Conservation (phyloP, 345 rosid species). For the Salix arbutifolia region DNA sequence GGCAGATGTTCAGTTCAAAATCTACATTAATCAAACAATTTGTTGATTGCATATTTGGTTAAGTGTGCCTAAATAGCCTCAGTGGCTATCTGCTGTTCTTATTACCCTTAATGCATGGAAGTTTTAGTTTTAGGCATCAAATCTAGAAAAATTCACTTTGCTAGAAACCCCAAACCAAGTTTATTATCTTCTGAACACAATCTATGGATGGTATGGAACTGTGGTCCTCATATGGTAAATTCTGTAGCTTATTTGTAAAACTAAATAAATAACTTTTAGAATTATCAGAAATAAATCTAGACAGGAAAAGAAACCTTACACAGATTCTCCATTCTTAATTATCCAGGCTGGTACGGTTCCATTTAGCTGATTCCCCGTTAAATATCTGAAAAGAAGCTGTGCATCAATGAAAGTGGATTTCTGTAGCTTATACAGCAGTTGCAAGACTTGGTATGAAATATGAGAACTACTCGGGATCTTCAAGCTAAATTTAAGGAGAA, state of each 20-base stretch:
- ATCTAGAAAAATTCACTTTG: too few species aligned
- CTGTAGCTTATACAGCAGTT: not conserved
- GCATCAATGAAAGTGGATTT: not conserved
- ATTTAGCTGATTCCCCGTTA: not conserved
- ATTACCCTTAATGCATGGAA: not conserved
- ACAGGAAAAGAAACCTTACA: not conserved
- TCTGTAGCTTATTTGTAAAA: too few species aligned
- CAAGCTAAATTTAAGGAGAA: not conserved
- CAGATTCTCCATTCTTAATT: not conserved
- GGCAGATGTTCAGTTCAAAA: too few species aligned
- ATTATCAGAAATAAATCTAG: too few species aligned
- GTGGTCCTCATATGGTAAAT: too few species aligned
- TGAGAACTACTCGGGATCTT: not conserved
- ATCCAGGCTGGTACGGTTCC: not conserved
- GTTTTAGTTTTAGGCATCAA: too few species aligned
- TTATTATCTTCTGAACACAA: too few species aligned
- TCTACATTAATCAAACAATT: too few species aligned
- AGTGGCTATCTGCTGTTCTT: not conserved
- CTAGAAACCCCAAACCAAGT: too few species aligned
- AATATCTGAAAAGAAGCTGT: not conserved
- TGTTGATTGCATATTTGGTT: conserved; percentile 31
- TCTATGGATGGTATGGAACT: too few species aligned
- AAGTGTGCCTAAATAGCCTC: conserved; percentile 20
- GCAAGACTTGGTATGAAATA: not conserved
- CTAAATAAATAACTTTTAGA: too few species aligned